Conservation (phyloP, 139 green algal species). For the Haematococcus sp. region DNA sequence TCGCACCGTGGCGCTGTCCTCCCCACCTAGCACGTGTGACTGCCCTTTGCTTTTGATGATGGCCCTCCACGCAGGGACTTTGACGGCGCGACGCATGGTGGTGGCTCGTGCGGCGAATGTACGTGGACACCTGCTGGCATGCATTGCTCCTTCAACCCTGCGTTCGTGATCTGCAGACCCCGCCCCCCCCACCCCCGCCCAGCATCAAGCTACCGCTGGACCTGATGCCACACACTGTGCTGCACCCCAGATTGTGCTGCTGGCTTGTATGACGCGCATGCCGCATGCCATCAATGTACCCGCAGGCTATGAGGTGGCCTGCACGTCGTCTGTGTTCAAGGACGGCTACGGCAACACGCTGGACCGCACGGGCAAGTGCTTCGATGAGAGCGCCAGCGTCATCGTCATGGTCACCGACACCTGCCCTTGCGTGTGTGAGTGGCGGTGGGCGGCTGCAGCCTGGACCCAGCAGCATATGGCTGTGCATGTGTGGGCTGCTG, state of each 20-base stretch:
- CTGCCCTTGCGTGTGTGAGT: conserved; percentile 35
- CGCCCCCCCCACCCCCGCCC: not conserved
- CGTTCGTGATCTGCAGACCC: not conserved
- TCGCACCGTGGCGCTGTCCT: too few relatives aligned
- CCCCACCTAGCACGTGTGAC: too few relatives aligned
- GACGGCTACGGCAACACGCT: conserved; percentile 31
- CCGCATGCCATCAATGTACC: not conserved
- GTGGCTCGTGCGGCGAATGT: not conserved
- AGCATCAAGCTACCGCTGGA: not conserved
- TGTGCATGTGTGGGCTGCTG: too few relatives aligned
- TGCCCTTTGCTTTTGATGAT: too few relatives aligned
- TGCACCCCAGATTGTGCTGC: too few relatives aligned
- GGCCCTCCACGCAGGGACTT: too few relatives aligned
- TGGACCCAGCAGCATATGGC: not conserved
- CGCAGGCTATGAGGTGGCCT: conserved; percentile 32
- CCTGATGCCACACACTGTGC: too few relatives aligned
- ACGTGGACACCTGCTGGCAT: too few relatives aligned
- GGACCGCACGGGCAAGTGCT: conserved; percentile 24
- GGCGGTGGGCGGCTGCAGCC: too few relatives aligned
- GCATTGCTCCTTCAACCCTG: too few relatives aligned
- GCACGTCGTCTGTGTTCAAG: conserved; percentile 17
- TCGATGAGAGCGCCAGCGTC: conserved; percentile 23
- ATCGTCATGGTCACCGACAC: conserved; percentile 43
- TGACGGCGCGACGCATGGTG: not conserved
- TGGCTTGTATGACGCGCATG: not conserved